Conservation (phyloP, 768 basidiomycete species). For the Suillus weaverae region DNA sequence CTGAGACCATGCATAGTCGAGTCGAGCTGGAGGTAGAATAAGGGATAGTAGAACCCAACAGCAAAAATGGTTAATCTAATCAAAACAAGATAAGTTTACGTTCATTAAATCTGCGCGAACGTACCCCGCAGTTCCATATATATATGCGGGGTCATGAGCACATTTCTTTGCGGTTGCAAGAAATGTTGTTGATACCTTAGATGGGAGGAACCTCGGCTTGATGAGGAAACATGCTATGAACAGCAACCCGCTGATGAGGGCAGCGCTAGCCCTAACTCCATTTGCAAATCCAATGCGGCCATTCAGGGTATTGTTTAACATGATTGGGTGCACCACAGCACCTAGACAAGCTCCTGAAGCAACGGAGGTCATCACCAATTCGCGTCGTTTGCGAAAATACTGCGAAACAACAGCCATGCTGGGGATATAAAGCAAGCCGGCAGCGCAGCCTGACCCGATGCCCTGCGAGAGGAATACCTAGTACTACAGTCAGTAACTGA, state of each 20-base stretch:
- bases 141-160: slow-evolving; percentile 24
- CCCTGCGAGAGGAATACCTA: slow-evolving; percentile 57
- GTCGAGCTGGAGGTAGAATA: slow-evolving; percentile 62
- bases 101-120: slow-evolving; percentile 2
- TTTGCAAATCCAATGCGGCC: slow-evolving; percentile 46
- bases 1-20: slow-evolving; percentile 48
- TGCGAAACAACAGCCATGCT: slow-evolving; percentile 50
- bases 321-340: slow-evolving; percentile 60
- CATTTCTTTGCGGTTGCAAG: slow-evolving; percentile 23
- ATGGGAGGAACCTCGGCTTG: slow-evolving; percentile 39
- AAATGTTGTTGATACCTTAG: slow-evolving; percentile 25
- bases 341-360: slow-evolving; percentile 60
- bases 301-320: slow-evolving; percentile 52
- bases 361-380: slow-evolving; percentile 54
- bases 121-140: slow-evolving; percentile 30
- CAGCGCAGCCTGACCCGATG: slow-evolving; percentile 47
- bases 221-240: slow-evolving; percentile 42
- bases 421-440: slow-evolving; percentile 50
- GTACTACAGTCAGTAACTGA: neutral
- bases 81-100: neutral
- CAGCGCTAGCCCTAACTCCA: slow-evolving; percentile 43
- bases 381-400: slow-evolving; percentile 48
- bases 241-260: slow-evolving; percentile 38
- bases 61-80: slow-evolving; percentile 33
- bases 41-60: slow-evolving; percentile 50